These are phyloP conservation scores for Fusarium vanettenii DNA, from an alignment of 2,329 filamentous ascomycete genomes.

Conservation along the genomic window DNA sequence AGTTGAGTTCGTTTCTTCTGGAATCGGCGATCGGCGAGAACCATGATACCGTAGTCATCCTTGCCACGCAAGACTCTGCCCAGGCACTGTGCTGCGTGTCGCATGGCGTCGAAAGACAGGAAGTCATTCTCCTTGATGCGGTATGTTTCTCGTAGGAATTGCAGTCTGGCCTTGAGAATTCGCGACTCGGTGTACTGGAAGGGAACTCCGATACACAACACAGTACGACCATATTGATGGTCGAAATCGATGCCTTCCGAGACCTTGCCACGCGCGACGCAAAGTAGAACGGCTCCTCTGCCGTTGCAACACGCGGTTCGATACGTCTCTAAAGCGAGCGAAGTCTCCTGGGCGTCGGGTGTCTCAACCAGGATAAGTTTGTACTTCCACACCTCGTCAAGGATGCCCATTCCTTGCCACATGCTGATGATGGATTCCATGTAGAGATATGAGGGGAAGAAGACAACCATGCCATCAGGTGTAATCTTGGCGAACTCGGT, in stretches of 20 bases:
- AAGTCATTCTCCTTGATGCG: constrained; percentile 98
- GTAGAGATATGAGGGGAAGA: constrained; percentile 98
- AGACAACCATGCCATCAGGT: constrained; percentile 97
- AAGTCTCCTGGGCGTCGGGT: constrained; percentile 96
- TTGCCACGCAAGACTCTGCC: constrained; percentile 95
- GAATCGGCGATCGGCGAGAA: constrained; percentile 92
- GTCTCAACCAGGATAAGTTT: constrained; percentile 98
- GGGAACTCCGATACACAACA: constrained; percentile 95
- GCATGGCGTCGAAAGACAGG: constrained; percentile 98
- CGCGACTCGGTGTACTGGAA: constrained; percentile 99
- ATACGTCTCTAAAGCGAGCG: constrained; percentile 94
- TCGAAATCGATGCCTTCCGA: constrained; percentile 99
- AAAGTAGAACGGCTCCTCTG: constrained; percentile 90
- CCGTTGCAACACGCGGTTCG: constrained; percentile 98
- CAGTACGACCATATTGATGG: constrained; percentile 96
- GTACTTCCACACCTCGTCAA: constrained; percentile 99
- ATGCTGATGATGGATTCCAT: constrained; percentile 99
- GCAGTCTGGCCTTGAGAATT: constrained; percentile 93
- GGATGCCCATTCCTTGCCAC: constrained; percentile 98
- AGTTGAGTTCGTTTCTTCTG: constrained; percentile 91
- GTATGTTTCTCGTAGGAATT: constrained; percentile 97
- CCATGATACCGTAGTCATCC: constrained; percentile 99
- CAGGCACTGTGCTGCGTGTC: constrained; percentile 96
- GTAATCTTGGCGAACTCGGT: constrained; percentile 97
- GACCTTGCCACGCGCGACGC: constrained; percentile 96